These are phyloP conservation scores for Talinum fruticosum DNA, from an alignment of 148 eudicot species.

Conservation along the genomic window DNA sequence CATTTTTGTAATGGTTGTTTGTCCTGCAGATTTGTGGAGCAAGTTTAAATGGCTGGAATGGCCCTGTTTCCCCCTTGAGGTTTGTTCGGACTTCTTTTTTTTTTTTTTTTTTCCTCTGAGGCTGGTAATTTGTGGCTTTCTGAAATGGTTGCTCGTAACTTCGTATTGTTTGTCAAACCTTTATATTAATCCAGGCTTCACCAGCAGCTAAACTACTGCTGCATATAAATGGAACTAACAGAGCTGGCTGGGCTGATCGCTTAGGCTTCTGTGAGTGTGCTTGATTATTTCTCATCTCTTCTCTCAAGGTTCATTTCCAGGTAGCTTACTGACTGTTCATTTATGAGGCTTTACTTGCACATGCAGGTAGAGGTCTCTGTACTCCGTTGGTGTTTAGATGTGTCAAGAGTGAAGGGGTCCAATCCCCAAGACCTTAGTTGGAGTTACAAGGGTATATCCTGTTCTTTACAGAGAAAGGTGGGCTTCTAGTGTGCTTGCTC, in stretches of 20 bases:
- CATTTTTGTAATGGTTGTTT: conserved; percentile 16
- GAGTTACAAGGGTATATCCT: conserved; percentile 80
- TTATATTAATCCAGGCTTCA: conserved; percentile 52
- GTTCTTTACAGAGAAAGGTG: conserved; percentile 91
- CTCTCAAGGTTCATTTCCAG: conserved; percentile 8
- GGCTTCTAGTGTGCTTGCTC: conserved; percentile 5
- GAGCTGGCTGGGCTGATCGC: conserved; percentile 90
- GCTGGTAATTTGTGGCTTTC: not conserved
- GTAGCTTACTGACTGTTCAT: conserved; percentile 20
- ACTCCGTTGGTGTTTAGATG: conserved; percentile 80
- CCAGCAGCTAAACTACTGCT: conserved; percentile 41
- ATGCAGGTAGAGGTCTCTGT: conserved; percentile 57
- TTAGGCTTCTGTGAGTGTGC: conserved; percentile 81
- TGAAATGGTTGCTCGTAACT: not conserved
- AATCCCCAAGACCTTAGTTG: conserved; percentile 78
- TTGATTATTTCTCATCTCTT: not conserved
- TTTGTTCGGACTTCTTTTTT: conserved; percentile 23
- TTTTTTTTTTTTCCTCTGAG: no score
- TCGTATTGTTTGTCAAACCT: conserved; percentile 8
- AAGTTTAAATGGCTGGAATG: conserved; percentile 69
- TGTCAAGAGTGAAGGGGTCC: conserved; percentile 76
- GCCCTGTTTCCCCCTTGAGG: conserved; percentile 90
- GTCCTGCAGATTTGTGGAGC: conserved; percentile 88
- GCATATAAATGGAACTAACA: conserved; percentile 91
- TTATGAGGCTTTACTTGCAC: conserved; percentile 8